phyloP scores from a whole-genome alignment of 2,329 filamentous ascomycete genomes.

The Pleomassaria siparia region DNA sequence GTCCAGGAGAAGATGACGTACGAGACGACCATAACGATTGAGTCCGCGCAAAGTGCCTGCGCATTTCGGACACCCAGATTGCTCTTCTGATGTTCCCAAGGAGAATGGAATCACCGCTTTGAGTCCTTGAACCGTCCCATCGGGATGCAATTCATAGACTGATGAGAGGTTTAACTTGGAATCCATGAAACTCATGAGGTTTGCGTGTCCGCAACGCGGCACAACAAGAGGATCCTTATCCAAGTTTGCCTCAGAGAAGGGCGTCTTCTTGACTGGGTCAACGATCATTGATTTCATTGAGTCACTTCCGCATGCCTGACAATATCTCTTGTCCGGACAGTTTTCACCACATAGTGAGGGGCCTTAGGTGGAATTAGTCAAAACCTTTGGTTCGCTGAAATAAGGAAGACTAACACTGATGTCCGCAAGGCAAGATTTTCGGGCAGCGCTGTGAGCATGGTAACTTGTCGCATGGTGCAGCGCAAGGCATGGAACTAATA shows the following conservation, averaged over 20 bases:
- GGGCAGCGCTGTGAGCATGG: slow-evolving; percentile 65
- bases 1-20: slow-evolving; percentile 62
- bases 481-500: slow-evolving; percentile 56
- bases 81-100: slow-evolving; percentile 44
- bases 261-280: slow-evolving; percentile 58
- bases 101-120: slow-evolving; percentile 52
- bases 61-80: slow-evolving; percentile 58
- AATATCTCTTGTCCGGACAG: slow-evolving; percentile 57
- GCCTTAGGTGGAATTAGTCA: slow-evolving; percentile 5
- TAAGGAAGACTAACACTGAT: slow-evolving; percentile 52
- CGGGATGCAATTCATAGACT: slow-evolving; percentile 50
- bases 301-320: slow-evolving; percentile 56
- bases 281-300: slow-evolving; percentile 53
- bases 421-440: slow-evolving; percentile 57
- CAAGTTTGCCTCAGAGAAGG: slow-evolving; percentile 61
- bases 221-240: slow-evolving; percentile 64
- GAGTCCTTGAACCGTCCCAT: slow-evolving; percentile 39
- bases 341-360: slow-evolving; percentile 66
- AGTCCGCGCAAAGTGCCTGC: slow-evolving; percentile 61
- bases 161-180: slow-evolving; percentile 58
- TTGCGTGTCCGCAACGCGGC: slow-evolving; percentile 64
- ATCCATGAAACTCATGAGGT: slow-evolving; percentile 63
- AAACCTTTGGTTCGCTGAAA: neutral
- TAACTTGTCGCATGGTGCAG: slow-evolving; percentile 66
- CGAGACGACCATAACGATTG: slow-evolving; percentile 62